These are phyloP conservation scores for Candida arabinofermentans DNA, from an alignment of 805 yeast genomes.

Conservation along the genomic window DNA sequence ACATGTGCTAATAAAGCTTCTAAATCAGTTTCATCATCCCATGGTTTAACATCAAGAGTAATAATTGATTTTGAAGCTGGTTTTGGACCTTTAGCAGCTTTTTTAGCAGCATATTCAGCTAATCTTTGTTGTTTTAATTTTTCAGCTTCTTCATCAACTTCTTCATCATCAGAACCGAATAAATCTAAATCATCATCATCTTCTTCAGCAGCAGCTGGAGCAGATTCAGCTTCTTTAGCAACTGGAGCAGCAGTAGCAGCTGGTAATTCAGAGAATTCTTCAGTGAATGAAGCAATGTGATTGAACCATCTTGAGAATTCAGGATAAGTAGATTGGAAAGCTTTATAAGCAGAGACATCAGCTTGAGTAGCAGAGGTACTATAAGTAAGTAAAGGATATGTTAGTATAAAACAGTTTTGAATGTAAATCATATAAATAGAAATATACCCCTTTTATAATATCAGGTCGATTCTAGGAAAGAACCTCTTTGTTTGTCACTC, in stretches of 20 bases:
- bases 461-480: constrained; percentile 18
- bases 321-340: constrained; percentile 90
- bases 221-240: constrained; percentile 20
- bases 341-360: constrained; percentile 90
- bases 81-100: constrained; percentile 95
- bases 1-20: constrained; percentile 84
- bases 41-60: constrained; percentile 97
- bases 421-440: not conserved
- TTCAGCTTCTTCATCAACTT: constrained; percentile 96
- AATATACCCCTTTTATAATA: not conserved
- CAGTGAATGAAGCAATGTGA: constrained; percentile 93
- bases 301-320: constrained; percentile 97
- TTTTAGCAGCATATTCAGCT: constrained; percentile 96
- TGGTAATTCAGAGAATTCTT: constrained; percentile 78
- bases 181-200: constrained; percentile 92
- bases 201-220: constrained; percentile 62
- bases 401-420: constrained; percentile 8
- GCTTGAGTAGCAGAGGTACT: constrained; percentile 92
- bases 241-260: constrained; percentile 64
- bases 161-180: constrained; percentile 92
- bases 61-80: constrained; percentile 98
- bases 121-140: constrained; percentile 95
- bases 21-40: constrained; percentile 99
- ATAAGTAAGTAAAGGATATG: constrained; percentile 17
- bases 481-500: constrained; percentile 61